phyloP scores from a whole-genome alignment of 148 eudicot genomes.

The Salicornia ramosissima region DNA sequence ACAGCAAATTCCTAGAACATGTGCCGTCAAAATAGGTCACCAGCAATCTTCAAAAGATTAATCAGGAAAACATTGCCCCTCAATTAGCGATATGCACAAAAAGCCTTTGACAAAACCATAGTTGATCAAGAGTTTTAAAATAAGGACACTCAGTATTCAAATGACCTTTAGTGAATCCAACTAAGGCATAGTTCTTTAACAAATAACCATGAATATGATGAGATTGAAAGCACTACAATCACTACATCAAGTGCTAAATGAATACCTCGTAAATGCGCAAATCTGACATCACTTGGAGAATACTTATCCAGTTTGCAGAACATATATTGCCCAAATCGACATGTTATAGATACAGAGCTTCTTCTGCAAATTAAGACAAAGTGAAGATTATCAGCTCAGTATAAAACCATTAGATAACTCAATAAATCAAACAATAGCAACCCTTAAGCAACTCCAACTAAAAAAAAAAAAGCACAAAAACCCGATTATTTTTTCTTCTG shows the following conservation, averaged over 20 bases:
- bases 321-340: constrained; percentile 29
- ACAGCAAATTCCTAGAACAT: no score
- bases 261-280: constrained; percentile 60
- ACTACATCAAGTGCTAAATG: not conserved
- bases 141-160: not conserved
- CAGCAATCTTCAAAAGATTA: not conserved
- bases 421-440: not conserved
- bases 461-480: not conserved
- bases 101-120: not conserved
- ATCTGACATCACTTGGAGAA: constrained; percentile 52
- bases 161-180: not conserved
- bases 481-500: no score
- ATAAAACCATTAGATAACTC: constrained; percentile 3
- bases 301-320: constrained; percentile 42
- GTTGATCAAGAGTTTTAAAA: not conserved
- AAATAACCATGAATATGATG: not conserved
- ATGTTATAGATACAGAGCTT: constrained; percentile 34
- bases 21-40: not conserved
- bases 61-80: not conserved
- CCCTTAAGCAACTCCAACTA: not conserved
- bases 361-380: constrained; percentile 26
- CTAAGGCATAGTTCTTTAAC: not conserved
- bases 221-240: not conserved
- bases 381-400: constrained; percentile 18
- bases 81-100: not conserved